Percentiles rank a stretch among this genome's conserved stretches.
Evolutionary conservation across 1,284 basidiomycete genomes (phyloP).

Genomic region (Microbotryomycetes sp.): DNA sequence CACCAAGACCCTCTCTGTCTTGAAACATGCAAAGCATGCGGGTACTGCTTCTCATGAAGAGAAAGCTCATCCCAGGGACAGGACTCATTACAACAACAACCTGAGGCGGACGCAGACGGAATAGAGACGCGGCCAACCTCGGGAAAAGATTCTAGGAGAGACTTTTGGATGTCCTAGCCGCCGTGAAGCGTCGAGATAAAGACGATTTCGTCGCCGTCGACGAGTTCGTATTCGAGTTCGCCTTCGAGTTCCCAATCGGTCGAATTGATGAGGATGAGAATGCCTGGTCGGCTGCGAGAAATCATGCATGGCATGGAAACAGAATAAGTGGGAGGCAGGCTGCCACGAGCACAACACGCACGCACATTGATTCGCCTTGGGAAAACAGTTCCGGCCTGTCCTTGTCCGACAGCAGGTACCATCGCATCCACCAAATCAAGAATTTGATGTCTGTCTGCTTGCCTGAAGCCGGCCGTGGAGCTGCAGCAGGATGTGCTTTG

Average conservation of each 20-base stretch:
- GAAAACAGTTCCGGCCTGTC: conserved; percentile 85
- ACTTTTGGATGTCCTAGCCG: too few species aligned
- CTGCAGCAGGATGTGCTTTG: conserved; percentile 7
- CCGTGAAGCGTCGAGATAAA: conserved; percentile 96
- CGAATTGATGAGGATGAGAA: conserved; percentile 90
- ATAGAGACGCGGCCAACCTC: too few species aligned
- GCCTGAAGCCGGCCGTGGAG: conserved; percentile 41
- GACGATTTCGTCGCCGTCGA: conserved; percentile 78
- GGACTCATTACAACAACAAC: neutral
- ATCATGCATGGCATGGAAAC: neutral
- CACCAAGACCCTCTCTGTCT: too few species aligned
- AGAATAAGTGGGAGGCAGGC: conserved; percentile 2
- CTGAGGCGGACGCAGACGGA: neutral
- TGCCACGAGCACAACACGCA: neutral
- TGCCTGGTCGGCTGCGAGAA: conserved; percentile 75
- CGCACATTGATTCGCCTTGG: conserved; percentile 80
- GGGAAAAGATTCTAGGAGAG: too few species aligned
- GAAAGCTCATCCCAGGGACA: too few species aligned
- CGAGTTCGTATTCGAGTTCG: conserved; percentile 76
- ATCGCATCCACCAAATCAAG: conserved; percentile 70
- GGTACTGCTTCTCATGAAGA: too few species aligned
- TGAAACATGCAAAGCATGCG: neutral
- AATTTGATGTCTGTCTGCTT: conserved; percentile 58
- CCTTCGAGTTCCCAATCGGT: conserved; percentile 98
- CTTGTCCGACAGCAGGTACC: conserved; percentile 59